These are phyloP conservation scores for Xylaria telfairii DNA, from an alignment of 495 filamentous ascomycete genomes.

Conservation along the genomic window DNA sequence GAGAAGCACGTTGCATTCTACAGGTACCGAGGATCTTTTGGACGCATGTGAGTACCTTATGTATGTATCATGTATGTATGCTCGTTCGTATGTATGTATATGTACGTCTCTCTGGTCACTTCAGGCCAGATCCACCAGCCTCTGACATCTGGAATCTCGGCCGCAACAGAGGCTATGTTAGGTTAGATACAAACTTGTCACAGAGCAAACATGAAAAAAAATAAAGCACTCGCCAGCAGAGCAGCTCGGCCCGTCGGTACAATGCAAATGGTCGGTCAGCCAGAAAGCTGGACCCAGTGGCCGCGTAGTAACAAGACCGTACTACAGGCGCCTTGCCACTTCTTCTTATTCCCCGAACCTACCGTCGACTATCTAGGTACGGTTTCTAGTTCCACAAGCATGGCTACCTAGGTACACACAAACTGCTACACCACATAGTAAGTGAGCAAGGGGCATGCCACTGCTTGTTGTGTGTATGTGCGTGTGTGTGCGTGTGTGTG, in stretches of 20 bases:
- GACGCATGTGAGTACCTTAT: slow-evolving; percentile 14
- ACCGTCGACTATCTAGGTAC: slow-evolving; percentile 7
- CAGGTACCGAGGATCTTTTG: slow-evolving; percentile 15
- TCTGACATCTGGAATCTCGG: slow-evolving; percentile 25
- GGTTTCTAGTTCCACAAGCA: slow-evolving; percentile 6
- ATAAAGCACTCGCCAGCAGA: not conserved
- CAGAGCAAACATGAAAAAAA: not conserved
- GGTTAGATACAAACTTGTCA: slow-evolving; percentile 4
- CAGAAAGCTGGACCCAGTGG: slow-evolving; percentile 11
- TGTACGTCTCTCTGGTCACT: slow-evolving; percentile 2
- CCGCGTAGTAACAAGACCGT: slow-evolving; percentile 17
- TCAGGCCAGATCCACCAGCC: slow-evolving; percentile 15
- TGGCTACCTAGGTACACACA: not conserved
- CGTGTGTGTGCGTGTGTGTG: no score
- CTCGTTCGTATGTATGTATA: slow-evolving; percentile 18
- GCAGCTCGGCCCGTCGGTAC: slow-evolving; percentile 15
- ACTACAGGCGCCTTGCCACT: not conserved
- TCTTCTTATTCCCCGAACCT: slow-evolving; percentile 15
- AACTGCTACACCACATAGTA: slow-evolving; percentile 13
- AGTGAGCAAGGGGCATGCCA: slow-evolving; percentile 1
- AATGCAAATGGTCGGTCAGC: slow-evolving; percentile 13
- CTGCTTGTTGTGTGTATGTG: no score
- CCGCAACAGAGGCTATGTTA: not conserved
- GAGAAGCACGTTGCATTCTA: slow-evolving; percentile 28
- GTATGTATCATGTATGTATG: slow-evolving; percentile 24